These are phyloP conservation scores for Glaciozyma antarctica DNA, from an alignment of 768 basidiomycete species.

Conservation along the genomic window DNA sequence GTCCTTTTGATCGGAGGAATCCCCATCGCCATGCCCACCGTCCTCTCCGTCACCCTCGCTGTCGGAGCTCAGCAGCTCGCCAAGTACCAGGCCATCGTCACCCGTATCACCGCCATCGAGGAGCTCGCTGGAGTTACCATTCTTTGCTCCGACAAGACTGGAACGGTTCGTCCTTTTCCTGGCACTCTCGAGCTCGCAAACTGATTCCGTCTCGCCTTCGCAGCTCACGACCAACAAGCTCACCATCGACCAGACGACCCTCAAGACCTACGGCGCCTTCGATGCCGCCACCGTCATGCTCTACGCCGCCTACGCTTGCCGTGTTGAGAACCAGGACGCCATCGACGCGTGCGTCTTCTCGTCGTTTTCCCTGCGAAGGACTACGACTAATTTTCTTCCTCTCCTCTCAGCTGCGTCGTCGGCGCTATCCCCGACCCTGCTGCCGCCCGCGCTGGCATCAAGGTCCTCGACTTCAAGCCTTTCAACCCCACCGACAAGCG, in stretches of 20 bases:
- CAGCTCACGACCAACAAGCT: conserved; percentile 97
- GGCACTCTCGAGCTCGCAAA: no score
- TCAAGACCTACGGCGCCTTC: conserved; percentile 83
- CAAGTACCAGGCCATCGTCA: conserved; percentile 99
- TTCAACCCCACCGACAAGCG: conserved; percentile 99
- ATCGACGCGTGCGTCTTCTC: conserved; percentile 53
- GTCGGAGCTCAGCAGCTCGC: conserved; percentile 98
- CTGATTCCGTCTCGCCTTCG: not conserved
- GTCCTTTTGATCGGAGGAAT: conserved; percentile 99
- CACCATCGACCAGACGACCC: conserved; percentile 85
- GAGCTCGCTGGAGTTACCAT: conserved; percentile 98
- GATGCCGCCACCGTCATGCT: conserved; percentile 83
- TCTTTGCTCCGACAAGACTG: conserved; percentile 85
- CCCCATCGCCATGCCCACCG: conserved; percentile 99
- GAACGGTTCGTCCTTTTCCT: conserved; percentile 23
- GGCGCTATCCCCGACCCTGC: conserved; percentile 60
- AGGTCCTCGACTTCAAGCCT: conserved; percentile 95
- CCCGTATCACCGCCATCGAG: conserved; percentile 98
- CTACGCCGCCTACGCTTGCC: conserved; percentile 88
- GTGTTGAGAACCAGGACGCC: conserved; percentile 98
- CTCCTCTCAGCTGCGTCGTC: conserved; percentile 53
- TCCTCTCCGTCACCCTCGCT: conserved; percentile 93
- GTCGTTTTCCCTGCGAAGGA: not conserved
- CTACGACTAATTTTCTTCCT: not conserved
- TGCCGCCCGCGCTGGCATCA: conserved; percentile 82